A percentile compares a stretch with the other conserved stretches of the same genome.
These are phyloP conservation scores for Chimonanthus salicifolius DNA, from an alignment of 164 flowering plant species.

Conservation along the genomic window DNA sequence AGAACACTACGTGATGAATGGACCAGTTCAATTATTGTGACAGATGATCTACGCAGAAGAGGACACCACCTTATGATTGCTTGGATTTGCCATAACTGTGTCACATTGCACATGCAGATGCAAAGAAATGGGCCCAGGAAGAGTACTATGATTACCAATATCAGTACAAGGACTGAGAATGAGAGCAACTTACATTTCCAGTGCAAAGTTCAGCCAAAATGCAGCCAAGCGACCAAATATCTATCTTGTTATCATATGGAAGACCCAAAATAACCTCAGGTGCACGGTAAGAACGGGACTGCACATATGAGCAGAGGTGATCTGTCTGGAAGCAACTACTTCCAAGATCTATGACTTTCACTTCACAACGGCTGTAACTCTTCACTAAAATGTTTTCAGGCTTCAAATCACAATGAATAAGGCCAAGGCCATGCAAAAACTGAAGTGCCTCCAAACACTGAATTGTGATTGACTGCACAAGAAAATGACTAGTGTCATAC, in stretches of 20 bases:
- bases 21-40: too few relatives aligned
- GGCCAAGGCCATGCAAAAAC: constrained; percentile 92
- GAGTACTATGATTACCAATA: not conserved
- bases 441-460: constrained; percentile 97
- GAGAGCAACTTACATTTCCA: constrained; percentile 72
- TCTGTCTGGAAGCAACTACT: constrained; percentile 99
- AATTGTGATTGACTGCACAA: constrained; percentile 87
- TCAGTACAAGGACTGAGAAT: not conserved
- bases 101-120: not conserved
- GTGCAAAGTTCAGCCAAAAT: constrained; percentile 98
- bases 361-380: constrained; percentile 98
- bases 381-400: constrained; percentile 98
- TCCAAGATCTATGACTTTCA: constrained; percentile 98
- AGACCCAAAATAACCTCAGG: constrained; percentile 98
- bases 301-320: constrained; percentile 98
- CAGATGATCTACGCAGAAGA: too few relatives aligned
- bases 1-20: too few relatives aligned
- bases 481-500: constrained; percentile 13
- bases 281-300: constrained; percentile 98
- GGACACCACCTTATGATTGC: too few relatives aligned
- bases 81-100: too few relatives aligned
- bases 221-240: constrained; percentile 99
- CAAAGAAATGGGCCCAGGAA: not conserved
- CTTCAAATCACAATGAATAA: constrained; percentile 97
- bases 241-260: constrained; percentile 94